phyloP scores from a whole-genome alignment of 257 asterid species.

The Ajuga chamaepitys region DNA sequence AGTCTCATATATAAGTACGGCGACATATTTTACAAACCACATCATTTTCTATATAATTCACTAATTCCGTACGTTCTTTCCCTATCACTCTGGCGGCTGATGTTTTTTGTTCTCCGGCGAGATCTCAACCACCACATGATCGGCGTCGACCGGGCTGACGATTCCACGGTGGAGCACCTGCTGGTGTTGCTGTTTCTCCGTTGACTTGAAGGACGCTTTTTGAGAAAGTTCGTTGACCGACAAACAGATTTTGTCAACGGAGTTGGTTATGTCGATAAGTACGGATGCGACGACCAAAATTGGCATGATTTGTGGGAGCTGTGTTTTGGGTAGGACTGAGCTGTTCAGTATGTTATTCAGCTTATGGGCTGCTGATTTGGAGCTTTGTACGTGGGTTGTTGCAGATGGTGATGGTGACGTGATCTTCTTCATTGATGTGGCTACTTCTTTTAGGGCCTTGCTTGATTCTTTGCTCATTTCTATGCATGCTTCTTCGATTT shows the following conservation, averaged over 20 bases:
- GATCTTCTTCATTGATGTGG: slow-evolving; percentile 36
- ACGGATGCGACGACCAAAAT: slow-evolving; percentile 41
- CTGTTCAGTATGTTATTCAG: slow-evolving; percentile 22
- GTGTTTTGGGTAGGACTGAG: slow-evolving; percentile 13
- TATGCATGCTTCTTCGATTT: slow-evolving; percentile 31
- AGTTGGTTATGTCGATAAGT: slow-evolving; percentile 35
- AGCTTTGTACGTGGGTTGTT: slow-evolving; percentile 17
- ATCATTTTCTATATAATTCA: background rate
- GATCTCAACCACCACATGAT: slow-evolving; percentile 23
- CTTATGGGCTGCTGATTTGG: slow-evolving; percentile 30
- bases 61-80: background rate
- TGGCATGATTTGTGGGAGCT: slow-evolving; percentile 35
- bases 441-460: slow-evolving; percentile 34
- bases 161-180: slow-evolving; percentile 46
- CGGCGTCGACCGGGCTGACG: slow-evolving; percentile 38
- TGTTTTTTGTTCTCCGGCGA: slow-evolving; percentile 10
- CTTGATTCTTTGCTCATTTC: slow-evolving; percentile 47
- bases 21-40: background rate
- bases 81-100: background rate
- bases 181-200: slow-evolving; percentile 11
- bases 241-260: slow-evolving; percentile 32
- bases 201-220: slow-evolving; percentile 33
- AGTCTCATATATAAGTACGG: slow-evolving; percentile 27
- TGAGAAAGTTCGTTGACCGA: slow-evolving; percentile 40
- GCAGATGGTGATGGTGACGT: slow-evolving; percentile 22